These are phyloP conservation scores for Clonostachys sp. DNA, from an alignment of 2,329 filamentous ascomycete genomes.

Conservation along the genomic window DNA sequence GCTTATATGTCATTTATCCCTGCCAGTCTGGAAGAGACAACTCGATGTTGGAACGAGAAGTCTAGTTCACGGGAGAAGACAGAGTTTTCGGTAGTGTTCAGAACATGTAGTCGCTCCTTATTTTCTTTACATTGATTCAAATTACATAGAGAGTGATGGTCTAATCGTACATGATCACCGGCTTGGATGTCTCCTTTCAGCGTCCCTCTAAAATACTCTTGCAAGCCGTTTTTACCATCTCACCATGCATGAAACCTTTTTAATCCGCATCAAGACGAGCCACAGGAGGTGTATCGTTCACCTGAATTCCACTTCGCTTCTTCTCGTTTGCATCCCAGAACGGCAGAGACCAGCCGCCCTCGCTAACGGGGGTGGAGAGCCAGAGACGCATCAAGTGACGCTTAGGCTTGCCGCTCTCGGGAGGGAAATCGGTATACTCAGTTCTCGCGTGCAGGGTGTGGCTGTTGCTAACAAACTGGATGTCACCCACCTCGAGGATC, in stretches of 20 bases:
- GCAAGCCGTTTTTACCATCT: no score
- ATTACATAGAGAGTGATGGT: no score
- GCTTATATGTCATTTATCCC: background rate
- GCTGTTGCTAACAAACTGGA: constrained; percentile 77
- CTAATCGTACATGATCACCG: no score
- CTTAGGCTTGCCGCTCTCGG: constrained; percentile 46
- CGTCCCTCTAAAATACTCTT: no score
- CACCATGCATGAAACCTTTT: background rate
- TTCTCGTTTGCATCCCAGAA: constrained; percentile 74
- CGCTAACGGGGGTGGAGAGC: constrained; percentile 71
- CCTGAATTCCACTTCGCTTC: constrained; percentile 82
- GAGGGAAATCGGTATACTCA: constrained; percentile 62
- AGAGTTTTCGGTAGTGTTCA: background rate
- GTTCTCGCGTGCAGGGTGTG: constrained; percentile 80
- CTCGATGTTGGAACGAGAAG: background rate
- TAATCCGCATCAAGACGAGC: constrained; percentile 72
- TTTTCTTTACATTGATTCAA: no score
- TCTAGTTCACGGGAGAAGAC: background rate
- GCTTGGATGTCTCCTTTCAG: no score
- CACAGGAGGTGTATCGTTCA: constrained; percentile 68
- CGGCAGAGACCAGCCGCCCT: constrained; percentile 79
- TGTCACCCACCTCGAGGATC: constrained; percentile 81
- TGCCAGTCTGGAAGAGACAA: background rate
- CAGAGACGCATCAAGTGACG: constrained; percentile 80
- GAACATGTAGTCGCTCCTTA: no score